Conservation (phyloP, 495 filamentous ascomycete genomes). For the Penicillium cinerascens region DNA sequence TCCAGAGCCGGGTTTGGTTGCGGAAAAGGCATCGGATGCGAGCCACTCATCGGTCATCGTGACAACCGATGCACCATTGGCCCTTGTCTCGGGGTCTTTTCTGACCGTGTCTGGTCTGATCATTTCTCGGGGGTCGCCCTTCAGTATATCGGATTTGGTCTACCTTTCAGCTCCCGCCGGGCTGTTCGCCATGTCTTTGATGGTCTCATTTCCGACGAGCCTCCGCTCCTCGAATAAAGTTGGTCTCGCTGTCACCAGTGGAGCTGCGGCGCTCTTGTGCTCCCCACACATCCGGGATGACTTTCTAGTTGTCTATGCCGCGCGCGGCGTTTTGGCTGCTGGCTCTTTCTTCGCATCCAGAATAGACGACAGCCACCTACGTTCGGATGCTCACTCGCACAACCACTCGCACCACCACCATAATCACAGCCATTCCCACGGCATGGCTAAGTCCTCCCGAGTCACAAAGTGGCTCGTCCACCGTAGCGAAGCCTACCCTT, state of each 20-base stretch:
- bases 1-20: constrained; percentile 27
- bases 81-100: constrained; percentile 25
- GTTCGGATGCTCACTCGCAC: constrained; percentile 30
- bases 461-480: constrained; percentile 65
- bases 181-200: constrained; percentile 31
- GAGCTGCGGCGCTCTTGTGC: constrained; percentile 32
- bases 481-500: constrained; percentile 62
- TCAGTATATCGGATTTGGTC: constrained; percentile 22
- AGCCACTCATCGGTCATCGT: constrained; percentile 12
- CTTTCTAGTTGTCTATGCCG: constrained; percentile 27
- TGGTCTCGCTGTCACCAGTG: constrained; percentile 32
- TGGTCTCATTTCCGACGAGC: constrained; percentile 19
- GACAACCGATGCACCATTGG: constrained; percentile 28
- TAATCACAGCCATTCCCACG: constrained; percentile 39
- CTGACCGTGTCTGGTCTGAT: constrained; percentile 22
- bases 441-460: constrained; percentile 41
- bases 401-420: constrained; percentile 30
- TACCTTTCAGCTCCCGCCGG: constrained; percentile 24
- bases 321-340: constrained; percentile 28
- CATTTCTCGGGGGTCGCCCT: constrained; percentile 20
- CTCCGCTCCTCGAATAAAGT: constrained; percentile 33
- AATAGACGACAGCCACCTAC: constrained; percentile 36
- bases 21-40: constrained; percentile 11
- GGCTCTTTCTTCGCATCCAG: constrained; percentile 35
- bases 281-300: constrained; percentile 34